phyloP scores from a whole-genome alignment of 176 grass and related monocot species.

The Bonia amplexicaulis region DNA sequence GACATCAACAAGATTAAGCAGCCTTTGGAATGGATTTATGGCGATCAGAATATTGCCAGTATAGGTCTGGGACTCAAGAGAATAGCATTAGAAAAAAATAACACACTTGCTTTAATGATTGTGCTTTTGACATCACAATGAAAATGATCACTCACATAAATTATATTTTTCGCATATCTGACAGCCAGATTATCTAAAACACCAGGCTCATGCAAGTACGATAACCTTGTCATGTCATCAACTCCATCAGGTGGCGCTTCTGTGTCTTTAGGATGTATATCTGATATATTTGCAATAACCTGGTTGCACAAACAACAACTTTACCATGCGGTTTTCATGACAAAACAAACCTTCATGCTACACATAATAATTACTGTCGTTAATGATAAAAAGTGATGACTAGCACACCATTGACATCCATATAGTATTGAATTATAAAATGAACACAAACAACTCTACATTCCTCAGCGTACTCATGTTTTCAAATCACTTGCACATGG shows the following conservation, averaged over 20 bases:
- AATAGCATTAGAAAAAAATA: slow-evolving; percentile 28
- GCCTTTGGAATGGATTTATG: slow-evolving; percentile 95
- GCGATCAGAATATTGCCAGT: slow-evolving; percentile 94
- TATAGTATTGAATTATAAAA: not conserved
- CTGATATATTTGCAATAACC: slow-evolving; percentile 45
- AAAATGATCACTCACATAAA: slow-evolving; percentile 69
- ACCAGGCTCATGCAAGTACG: slow-evolving; percentile 96
- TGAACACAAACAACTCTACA: not conserved
- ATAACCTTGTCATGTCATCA: slow-evolving; percentile 96
- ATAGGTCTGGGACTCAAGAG: slow-evolving; percentile 68
- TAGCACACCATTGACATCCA: not conserved
- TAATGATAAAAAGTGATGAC: not conserved
- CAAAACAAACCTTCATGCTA: slow-evolving; percentile 7
- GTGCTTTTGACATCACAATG: slow-evolving; percentile 15
- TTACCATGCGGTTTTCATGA: slow-evolving; percentile 22
- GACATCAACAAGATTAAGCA: slow-evolving; percentile 70
- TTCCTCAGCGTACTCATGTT: not conserved
- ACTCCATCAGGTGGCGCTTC: slow-evolving; percentile 73
- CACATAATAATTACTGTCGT: not conserved
- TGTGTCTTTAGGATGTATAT: slow-evolving; percentile 78
- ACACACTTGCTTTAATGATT: not conserved
- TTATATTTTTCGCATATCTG: slow-evolving; percentile 82
- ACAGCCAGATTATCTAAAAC: slow-evolving; percentile 82
- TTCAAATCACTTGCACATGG: not conserved
- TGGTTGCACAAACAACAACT: slow-evolving; percentile 20